Conservation (phyloP, 352 stramenopile genomes). For the Globisporangium orthogonon region DNA sequence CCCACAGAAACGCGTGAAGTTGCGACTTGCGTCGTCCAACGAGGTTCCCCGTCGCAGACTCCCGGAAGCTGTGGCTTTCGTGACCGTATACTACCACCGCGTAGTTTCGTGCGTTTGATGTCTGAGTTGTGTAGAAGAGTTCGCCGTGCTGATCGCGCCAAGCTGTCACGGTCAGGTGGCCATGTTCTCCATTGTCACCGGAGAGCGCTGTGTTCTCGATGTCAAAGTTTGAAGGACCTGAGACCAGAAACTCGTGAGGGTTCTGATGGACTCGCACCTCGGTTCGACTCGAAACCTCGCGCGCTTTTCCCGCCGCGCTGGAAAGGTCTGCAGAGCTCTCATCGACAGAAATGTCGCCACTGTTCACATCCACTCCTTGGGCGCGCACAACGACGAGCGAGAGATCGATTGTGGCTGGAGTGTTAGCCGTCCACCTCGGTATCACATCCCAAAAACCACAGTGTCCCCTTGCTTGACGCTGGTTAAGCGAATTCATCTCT, state of each 20-base stretch:
- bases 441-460: slow-evolving; percentile 8
- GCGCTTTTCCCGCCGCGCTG: too few species aligned
- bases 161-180: slow-evolving; percentile 13
- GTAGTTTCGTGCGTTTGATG: slow-evolving; percentile 1
- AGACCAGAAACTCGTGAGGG: slow-evolving; percentile 3
- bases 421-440: neutral
- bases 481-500: neutral
- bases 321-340: neutral
- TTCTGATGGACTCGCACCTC: neutral
- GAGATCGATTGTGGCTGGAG: neutral
- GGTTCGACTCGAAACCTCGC: neutral
- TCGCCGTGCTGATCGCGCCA: slow-evolving; percentile 27
- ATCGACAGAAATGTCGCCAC: neutral
- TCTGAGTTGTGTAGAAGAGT: slow-evolving; percentile 21
- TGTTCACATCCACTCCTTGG: neutral
- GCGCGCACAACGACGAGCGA: neutral
- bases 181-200: neutral
- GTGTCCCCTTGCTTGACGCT: neutral
- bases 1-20: slow-evolving; percentile 25
- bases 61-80: slow-evolving; percentile 26
- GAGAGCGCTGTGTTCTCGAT: neutral
- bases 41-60: slow-evolving; percentile 18
- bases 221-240: neutral
- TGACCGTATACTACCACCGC: slow-evolving; percentile 16
- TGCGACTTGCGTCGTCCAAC: slow-evolving; percentile 17